Evolutionary conservation across 2,329 filamentous ascomycete species (phyloP).

Genomic region (Juglanconis oblonga): DNA sequence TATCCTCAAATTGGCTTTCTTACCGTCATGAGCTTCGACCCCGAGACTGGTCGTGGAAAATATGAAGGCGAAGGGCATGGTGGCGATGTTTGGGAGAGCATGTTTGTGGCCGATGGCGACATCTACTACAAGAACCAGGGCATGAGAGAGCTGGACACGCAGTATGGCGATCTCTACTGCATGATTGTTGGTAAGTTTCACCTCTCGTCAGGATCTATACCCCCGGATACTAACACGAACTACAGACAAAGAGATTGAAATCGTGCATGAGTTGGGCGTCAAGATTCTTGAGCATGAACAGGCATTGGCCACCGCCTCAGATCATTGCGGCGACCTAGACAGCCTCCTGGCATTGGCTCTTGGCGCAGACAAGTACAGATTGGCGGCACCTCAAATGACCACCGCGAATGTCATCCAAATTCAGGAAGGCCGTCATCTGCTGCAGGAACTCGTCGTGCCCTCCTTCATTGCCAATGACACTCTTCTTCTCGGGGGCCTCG

Average conservation of each 20-base stretch:
- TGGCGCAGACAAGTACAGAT: conserved; percentile 71
- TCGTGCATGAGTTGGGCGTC: conserved; percentile 74
- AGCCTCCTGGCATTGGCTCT: conserved; percentile 76
- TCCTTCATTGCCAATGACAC: conserved; percentile 84
- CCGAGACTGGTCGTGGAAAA: conserved; percentile 52
- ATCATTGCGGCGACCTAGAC: conserved; percentile 83
- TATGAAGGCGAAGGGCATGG: conserved; percentile 60
- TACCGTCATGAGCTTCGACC: conserved; percentile 66
- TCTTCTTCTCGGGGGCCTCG: conserved; percentile 57
- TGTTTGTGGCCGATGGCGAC: conserved; percentile 68
- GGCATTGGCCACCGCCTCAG: conserved; percentile 66
- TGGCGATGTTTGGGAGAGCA: conserved; percentile 68
- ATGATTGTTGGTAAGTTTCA: conserved; percentile 69
- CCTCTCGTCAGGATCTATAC: background rate
- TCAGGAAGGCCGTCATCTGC: conserved; percentile 74
- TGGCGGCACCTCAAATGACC: conserved; percentile 68
- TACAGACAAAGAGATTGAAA: conserved; percentile 81
- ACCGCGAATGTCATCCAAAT: conserved; percentile 70
- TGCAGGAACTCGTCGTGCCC: conserved; percentile 80
- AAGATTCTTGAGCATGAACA: conserved; percentile 67
- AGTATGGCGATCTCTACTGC: conserved; percentile 81
- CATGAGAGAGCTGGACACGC: conserved; percentile 77
- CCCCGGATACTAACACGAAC: background rate
- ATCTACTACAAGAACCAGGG: conserved; percentile 84
- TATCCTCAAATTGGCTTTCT: conserved; percentile 91